Evolutionary conservation across 129 eudicot genomes (phyloP), one percentile per base, ranked within the genome.

Genomic region (Arctium minus): DNA sequence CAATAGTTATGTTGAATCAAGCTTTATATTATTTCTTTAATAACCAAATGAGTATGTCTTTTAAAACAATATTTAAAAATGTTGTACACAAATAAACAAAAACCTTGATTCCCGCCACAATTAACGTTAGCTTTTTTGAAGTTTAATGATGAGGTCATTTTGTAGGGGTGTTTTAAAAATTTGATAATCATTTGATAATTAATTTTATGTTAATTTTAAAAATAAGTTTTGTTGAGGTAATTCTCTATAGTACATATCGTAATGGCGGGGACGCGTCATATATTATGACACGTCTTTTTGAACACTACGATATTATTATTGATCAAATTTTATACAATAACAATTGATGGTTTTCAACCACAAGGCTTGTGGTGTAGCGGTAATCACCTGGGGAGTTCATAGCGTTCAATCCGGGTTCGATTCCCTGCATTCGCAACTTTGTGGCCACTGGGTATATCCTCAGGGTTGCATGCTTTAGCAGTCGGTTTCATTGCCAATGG

Each of bases 51-150:
- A 79, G 76, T 79, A 79, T 73, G 83, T 27, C 65, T 27, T 73
- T 60, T 11, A 35, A 48, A 46, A 38, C 18, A 8, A 30, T 38
- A 37, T 78, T 9, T 38, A n/a, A 53, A 80, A 53, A 73, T 80
- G 15, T 40, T 40, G 35, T 35, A 9, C 32, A 56, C 12, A 74
- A 74, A 5, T 75, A 82, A 77, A 32, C 73, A 73, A 46, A 62
- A 73, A 73, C 84, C 87, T 64, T 65, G 79, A 79, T 84, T 84
- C 84, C 80, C 87, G 84, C 84, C 87, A 73, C 80, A 74, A 84
- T 84, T 44, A 84, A 84, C 80, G 87, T 73, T 22, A 27, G 17
- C 84, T 84, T 79, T 79, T 82, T 76, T 33, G 50, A 74, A 74
- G 84, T 74, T 32, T 78, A 32, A 78, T 79, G 79, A 84, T 84